Conservation (phyloP, 164 flowering plant genomes). For the Umbellularia californica region DNA sequence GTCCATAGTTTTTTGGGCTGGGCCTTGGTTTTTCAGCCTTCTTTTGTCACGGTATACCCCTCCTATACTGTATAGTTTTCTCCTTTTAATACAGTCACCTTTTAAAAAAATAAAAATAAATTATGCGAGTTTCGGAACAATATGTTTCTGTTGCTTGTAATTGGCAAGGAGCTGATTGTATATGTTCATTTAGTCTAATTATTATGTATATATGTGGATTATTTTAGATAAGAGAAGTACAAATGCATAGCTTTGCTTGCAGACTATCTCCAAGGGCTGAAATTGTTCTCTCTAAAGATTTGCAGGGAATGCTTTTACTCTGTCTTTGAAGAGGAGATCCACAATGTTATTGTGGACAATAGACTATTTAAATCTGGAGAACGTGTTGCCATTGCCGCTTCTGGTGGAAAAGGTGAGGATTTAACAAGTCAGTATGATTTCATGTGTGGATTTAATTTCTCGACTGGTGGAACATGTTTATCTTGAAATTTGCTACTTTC, state of each 20-base stretch:
- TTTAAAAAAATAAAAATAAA: too few relatives aligned
- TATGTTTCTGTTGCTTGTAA: too few relatives aligned
- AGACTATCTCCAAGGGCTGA: not conserved
- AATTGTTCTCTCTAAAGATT: constrained; percentile 35
- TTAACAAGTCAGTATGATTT: not conserved
- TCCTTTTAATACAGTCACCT: too few relatives aligned
- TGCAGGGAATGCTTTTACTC: constrained; percentile 93
- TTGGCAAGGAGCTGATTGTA: too few relatives aligned
- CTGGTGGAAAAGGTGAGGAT: constrained; percentile 89
- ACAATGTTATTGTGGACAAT: constrained; percentile 72
- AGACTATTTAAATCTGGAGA: constrained; percentile 84
- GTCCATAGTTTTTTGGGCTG: too few relatives aligned
- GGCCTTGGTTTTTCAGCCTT: too few relatives aligned
- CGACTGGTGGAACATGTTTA: not conserved
- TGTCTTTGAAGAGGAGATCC: constrained; percentile 93
- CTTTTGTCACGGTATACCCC: too few relatives aligned
- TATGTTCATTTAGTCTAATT: not conserved
- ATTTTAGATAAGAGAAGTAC: too few relatives aligned
- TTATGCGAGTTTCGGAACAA: too few relatives aligned
- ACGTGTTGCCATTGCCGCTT: constrained; percentile 91
- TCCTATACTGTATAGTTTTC: too few relatives aligned
- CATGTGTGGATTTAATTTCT: not conserved
- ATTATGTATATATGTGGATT: not conserved
- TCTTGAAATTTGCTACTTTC: not conserved
- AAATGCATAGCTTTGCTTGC: not conserved